Evolutionary conservation across 192 early-diverging fungal species (phyloP), one percentile per base, ranked within the genome.

Genomic region (Umbelopsis vinacea): DNA sequence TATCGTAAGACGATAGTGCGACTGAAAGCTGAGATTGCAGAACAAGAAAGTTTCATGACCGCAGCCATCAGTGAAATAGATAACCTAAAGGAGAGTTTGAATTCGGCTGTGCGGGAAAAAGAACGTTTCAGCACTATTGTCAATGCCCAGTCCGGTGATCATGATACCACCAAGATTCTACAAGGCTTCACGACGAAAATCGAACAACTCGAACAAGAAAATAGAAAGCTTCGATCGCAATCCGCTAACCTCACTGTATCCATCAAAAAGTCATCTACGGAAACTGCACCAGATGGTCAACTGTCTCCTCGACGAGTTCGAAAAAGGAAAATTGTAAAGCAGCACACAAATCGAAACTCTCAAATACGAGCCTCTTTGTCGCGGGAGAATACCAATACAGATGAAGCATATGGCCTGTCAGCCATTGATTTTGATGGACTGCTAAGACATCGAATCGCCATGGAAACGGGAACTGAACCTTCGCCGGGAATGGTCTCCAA

Each of bases 61-160:
- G 57, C 57, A n/a, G 57, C 57, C 11, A 63, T 63, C 15, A 63
- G 12, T 17, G 57, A 63, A 63, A 63, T 63, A 0, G 57, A 63
- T 14, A n/a, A 22, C 12, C 26, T 63, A 5, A 63, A 63, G 17
- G 57, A 63, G 33, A 63, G 26, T 17, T n/a, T 63, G 15, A 63
- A 63, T 37, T 22, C 35, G 2, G 57, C 17, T 12, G 17, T 29
- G 15, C 26, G n/a, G 19, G 57, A 63, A 14, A 63, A 63, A n/a
- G 57, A 63, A 17, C 26, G 19, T 22, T 35, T 63, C 19, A 37
- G 29, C 6, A 29, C 57, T 4, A 29, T 63, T 8, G 7, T 63
- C 29, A 29, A 22, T 11, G 57, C 26, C 7, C 15, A 63, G 33
- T 63, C 57, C 6, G 17, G 26, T 1, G 12, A 63, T 6, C 15